A percentile compares a stretch with the other conserved stretches of the same genome.
Evolutionary conservation across 73 alveolate species (phyloP).

Genomic region (Paramecium caudatum): DNA sequence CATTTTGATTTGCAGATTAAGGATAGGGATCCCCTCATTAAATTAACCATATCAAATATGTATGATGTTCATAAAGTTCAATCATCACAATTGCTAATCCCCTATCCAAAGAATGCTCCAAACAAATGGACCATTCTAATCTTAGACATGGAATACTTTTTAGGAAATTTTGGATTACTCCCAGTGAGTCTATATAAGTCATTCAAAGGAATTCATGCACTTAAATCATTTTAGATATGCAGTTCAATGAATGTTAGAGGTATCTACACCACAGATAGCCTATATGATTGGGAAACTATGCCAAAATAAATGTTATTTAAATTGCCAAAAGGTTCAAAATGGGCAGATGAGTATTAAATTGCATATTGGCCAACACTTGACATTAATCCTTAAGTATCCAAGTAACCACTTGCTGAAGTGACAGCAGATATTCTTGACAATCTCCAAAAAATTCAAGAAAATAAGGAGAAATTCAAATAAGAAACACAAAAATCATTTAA

Average conservation of each 20-base stretch:
- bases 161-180: conserved; percentile 74
- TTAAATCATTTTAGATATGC: conserved; percentile 65
- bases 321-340: conserved; percentile 21
- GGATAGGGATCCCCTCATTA: conserved; percentile 71
- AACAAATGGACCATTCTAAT: conserved; percentile 75
- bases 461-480: conserved; percentile 54
- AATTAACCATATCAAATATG: conserved; percentile 76
- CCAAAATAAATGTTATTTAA: conserved; percentile 59
- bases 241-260: conserved; percentile 74
- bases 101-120: conserved; percentile 75
- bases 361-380: conserved; percentile 59
- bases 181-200: conserved; percentile 58
- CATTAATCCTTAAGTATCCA: not conserved
- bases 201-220: conserved; percentile 65
- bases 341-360: conserved; percentile 64
- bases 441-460: conserved; percentile 61
- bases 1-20: conserved; percentile 71
- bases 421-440: conserved; percentile 4
- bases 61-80: conserved; percentile 72
- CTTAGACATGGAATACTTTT: conserved; percentile 67
- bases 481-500: conserved; percentile 64
- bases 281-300: conserved; percentile 75
- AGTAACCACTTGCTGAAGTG: conserved; percentile 32
- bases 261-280: conserved; percentile 61
- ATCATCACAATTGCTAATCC: conserved; percentile 50